A percentile compares a stretch with the other conserved stretches of the same genome.
phyloP scores from a whole-genome alignment of 2,329 filamentous ascomycete genomes.

The Passalora sequoiae region DNA sequence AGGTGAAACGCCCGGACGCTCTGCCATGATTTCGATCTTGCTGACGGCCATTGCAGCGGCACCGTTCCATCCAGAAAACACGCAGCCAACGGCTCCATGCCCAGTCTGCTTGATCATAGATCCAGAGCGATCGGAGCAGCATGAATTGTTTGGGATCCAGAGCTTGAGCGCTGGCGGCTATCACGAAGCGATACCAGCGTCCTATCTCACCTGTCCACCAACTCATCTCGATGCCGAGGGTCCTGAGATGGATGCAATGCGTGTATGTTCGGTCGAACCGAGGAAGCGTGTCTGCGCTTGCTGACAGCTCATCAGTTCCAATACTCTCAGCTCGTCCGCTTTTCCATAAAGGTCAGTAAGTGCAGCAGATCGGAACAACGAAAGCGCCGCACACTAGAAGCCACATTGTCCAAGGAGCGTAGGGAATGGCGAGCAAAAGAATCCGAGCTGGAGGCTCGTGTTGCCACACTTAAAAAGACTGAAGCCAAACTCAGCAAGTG shows the following conservation, averaged over 20 bases:
- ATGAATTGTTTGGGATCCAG: slow-evolving; percentile 42
- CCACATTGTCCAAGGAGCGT: slow-evolving; percentile 24
- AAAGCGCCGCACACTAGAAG: slow-evolving; percentile 22
- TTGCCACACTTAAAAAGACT: slow-evolving; percentile 21
- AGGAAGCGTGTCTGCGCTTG: too few species aligned
- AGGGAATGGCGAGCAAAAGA: slow-evolving; percentile 23
- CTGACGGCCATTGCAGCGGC: slow-evolving; percentile 33
- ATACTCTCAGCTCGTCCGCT: slow-evolving; percentile 38
- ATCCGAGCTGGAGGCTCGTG: slow-evolving; percentile 19
- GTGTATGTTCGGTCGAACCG: too few species aligned
- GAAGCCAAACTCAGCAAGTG: slow-evolving; percentile 30
- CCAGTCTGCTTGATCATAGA: slow-evolving; percentile 39
- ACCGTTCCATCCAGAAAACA: slow-evolving; percentile 41
- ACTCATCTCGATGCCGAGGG: slow-evolving; percentile 33
- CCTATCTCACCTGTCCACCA: slow-evolving; percentile 44
- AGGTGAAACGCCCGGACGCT: slow-evolving; percentile 34
- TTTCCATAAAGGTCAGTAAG: slow-evolving; percentile 25
- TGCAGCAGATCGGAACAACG: slow-evolving; percentile 22
- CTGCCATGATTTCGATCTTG: not conserved
- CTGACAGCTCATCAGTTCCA: slow-evolving; percentile 41
- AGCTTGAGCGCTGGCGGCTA: slow-evolving; percentile 40
- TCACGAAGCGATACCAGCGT: slow-evolving; percentile 40
- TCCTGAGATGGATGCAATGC: slow-evolving; percentile 40
- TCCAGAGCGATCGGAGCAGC: slow-evolving; percentile 28
- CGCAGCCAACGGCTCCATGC: slow-evolving; percentile 41